A percentile compares a stretch with the other conserved stretches of the same genome.
These are phyloP conservation scores for Dissophora globulifera DNA, from an alignment of 192 early-diverging fungal genomes.

Conservation along the genomic window DNA sequence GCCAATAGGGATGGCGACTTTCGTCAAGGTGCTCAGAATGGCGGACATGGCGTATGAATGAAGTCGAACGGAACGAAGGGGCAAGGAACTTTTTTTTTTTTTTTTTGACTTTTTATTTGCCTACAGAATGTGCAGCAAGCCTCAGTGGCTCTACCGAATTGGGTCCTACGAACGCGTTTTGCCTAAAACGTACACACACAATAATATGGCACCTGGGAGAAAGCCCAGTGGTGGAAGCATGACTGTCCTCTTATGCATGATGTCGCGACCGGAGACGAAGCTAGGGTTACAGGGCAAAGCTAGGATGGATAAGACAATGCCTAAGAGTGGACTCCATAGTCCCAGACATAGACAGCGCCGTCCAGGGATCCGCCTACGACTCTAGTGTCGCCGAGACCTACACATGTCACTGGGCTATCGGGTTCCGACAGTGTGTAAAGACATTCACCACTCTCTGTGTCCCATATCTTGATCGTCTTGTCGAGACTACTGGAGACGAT, in stretches of 20 bases:
- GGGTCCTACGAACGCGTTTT: too few relatives aligned
- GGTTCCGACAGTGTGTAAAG: constrained; percentile 73
- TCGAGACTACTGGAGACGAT: constrained; percentile 77
- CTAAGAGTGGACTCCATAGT: constrained; percentile 66
- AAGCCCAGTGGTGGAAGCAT: too few relatives aligned
- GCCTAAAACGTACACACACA: too few relatives aligned
- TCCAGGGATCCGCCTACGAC: constrained; percentile 89
- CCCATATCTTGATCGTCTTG: constrained; percentile 80
- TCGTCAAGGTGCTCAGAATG: constrained; percentile 78
- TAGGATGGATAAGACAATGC: background rate
- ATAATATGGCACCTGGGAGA: too few relatives aligned
- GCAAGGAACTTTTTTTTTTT: constrained; percentile 1
- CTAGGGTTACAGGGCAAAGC: too few relatives aligned
- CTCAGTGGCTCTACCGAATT: too few relatives aligned
- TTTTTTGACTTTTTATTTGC: too few relatives aligned
- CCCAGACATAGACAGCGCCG: constrained; percentile 82
- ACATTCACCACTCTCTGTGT: constrained; percentile 74
- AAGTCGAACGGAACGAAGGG: too few relatives aligned
- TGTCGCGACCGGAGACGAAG: too few relatives aligned
- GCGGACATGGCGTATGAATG: constrained; percentile 55
- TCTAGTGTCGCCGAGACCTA: constrained; percentile 86
- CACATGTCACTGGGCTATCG: constrained; percentile 78
- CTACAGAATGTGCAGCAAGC: too few relatives aligned
- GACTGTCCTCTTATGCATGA: too few relatives aligned
- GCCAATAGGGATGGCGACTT: constrained; percentile 82